Conservation (phyloP, 1,139 yeast genomes). For the Yamadazyma atmosphaerica region DNA sequence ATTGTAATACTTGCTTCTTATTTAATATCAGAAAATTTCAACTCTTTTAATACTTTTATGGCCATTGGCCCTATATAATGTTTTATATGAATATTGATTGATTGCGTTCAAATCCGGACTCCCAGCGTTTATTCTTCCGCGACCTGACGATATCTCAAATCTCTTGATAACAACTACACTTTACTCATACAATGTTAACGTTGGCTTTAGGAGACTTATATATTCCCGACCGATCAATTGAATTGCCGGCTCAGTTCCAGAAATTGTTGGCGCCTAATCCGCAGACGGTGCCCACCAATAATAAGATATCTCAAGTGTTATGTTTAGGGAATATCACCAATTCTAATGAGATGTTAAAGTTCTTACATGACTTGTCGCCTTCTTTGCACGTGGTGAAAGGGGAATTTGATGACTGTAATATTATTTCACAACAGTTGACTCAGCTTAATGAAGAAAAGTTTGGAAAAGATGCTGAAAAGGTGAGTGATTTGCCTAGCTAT, state of each 20-base stretch:
- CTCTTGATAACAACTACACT: too few relatives aligned
- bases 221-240: conserved; percentile 83
- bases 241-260: conserved; percentile 56
- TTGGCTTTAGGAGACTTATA: conserved; percentile 88
- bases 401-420: conserved; percentile 52
- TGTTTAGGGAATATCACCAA: conserved; percentile 86
- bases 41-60: too few relatives aligned
- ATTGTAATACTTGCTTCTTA: too few relatives aligned
- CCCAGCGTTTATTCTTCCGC: too few relatives aligned
- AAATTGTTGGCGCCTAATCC: conserved; percentile 64
- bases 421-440: conserved; percentile 36
- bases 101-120: too few relatives aligned
- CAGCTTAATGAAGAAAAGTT: conserved; percentile 26
- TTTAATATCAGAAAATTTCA: too few relatives aligned
- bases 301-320: conserved; percentile 80
- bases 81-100: too few relatives aligned
- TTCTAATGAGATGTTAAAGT: conserved; percentile 61
- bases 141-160: too few relatives aligned
- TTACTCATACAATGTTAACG: conserved; percentile 79
- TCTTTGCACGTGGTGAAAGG: conserved; percentile 81
- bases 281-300: conserved; percentile 41
- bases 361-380: conserved; percentile 66
- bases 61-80: too few relatives aligned
- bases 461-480: conserved; percentile 17
- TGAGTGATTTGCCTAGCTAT: conserved; percentile 55